phyloP scores from a whole-genome alignment of 2,329 filamentous ascomycete genomes.

The Colletotrichum lentis region DNA sequence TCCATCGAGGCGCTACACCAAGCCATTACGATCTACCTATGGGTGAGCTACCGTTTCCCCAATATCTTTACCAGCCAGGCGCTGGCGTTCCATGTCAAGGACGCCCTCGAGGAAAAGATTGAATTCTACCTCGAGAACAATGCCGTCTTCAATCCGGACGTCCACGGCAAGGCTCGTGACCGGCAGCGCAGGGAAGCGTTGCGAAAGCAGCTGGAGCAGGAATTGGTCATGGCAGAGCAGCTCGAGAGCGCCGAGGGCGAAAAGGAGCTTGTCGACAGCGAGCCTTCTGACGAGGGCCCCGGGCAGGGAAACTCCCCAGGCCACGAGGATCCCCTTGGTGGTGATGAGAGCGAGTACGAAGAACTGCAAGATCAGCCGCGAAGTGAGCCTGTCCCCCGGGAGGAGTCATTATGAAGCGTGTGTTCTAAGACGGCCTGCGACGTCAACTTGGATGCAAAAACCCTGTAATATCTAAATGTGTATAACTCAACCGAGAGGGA shows the following conservation, averaged over 20 bases:
- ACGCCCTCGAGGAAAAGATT: slow-evolving; percentile 79
- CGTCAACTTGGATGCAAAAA: neutral
- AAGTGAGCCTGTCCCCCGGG: neutral
- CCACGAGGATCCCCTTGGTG: slow-evolving; percentile 48
- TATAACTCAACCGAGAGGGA: neutral
- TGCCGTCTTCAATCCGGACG: slow-evolving; percentile 41
- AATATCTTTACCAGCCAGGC: slow-evolving; percentile 79
- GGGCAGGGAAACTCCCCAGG: slow-evolving; percentile 48
- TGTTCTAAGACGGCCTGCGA: neutral
- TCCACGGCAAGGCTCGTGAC: slow-evolving; percentile 38
- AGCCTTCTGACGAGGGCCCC: slow-evolving; percentile 39
- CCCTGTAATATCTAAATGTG: neutral
- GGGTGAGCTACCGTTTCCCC: slow-evolving; percentile 89
- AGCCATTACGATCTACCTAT: slow-evolving; percentile 84
- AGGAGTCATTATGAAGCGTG: neutral
- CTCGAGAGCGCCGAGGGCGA: slow-evolving; percentile 37
- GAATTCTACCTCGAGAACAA: slow-evolving; percentile 62
- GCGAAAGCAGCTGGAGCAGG: slow-evolving; percentile 37
- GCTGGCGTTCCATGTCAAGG: slow-evolving; percentile 81
- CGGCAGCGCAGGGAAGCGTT: slow-evolving; percentile 15
- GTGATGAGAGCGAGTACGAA: slow-evolving; percentile 24
- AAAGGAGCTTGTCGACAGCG: slow-evolving; percentile 34
- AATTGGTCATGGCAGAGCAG: slow-evolving; percentile 45
- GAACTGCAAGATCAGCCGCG: slow-evolving; percentile 13
- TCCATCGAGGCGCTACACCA: slow-evolving; percentile 82